A percentile compares a stretch with the other conserved stretches of the same genome.
Conservation (phyloP, 768 basidiomycete genomes). For the Cystobasidium ongulense region DNA sequence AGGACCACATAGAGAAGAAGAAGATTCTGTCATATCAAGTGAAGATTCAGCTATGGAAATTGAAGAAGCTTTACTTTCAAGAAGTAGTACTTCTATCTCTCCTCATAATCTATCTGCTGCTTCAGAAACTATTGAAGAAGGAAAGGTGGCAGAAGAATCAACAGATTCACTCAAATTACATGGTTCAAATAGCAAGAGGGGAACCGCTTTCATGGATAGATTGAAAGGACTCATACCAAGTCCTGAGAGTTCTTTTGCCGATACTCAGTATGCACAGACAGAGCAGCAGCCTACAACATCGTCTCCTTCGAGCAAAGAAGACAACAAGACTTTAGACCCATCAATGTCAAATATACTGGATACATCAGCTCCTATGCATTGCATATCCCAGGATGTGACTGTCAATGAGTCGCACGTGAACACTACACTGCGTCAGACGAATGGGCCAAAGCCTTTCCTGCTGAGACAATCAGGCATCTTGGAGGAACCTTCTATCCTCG, state of each 20-base stretch:
- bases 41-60: not conserved
- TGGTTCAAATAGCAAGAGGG: constrained; percentile 6
- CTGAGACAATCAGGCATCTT: constrained; percentile 11
- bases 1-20: not conserved
- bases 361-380: constrained; percentile 18
- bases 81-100: constrained; percentile 5
- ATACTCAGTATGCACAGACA: not conserved
- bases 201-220: constrained; percentile 23
- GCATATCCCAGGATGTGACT: not conserved
- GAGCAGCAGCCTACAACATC: not conserved
- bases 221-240: constrained; percentile 15
- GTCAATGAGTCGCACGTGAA: not conserved
- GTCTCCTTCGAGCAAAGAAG: not conserved
- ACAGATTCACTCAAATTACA: constrained; percentile 4
- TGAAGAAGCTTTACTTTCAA: constrained; percentile 23
- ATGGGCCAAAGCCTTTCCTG: constrained; percentile 13
- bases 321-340: not conserved
- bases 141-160: constrained; percentile 14
- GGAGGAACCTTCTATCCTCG: constrained; percentile 10
- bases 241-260: constrained; percentile 9
- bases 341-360: constrained; percentile 23
- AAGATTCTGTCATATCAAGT: not conserved
- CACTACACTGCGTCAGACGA: not conserved
- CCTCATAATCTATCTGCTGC: constrained; percentile 2
- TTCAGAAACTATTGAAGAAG: not conserved